These are phyloP conservation scores for Paecilomyces niveus DNA, from an alignment of 2,329 filamentous ascomycete genomes.

Conservation along the genomic window DNA sequence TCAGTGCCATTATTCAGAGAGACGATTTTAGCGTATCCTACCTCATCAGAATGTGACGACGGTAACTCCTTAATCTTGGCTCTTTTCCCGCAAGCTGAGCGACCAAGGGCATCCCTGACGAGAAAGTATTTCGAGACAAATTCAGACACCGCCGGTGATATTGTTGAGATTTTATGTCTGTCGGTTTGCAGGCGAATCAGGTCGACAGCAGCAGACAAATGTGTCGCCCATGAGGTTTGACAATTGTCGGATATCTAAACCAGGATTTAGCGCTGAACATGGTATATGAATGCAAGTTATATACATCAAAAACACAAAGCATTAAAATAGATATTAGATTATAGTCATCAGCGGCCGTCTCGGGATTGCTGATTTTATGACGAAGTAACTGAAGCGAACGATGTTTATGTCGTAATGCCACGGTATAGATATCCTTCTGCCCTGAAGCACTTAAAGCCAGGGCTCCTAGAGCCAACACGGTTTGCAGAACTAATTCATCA, in stretches of 20 bases:
- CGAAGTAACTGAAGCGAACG: slow-evolving; percentile 8
- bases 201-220: slow-evolving; percentile 7
- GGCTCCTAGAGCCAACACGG: slow-evolving; percentile 7
- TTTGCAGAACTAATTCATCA: slow-evolving; percentile 8
- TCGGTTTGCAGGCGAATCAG: slow-evolving; percentile 4
- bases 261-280: background rate
- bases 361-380: slow-evolving; percentile 4
- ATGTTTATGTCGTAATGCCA: slow-evolving; percentile 8
- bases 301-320: slow-evolving; percentile 9
- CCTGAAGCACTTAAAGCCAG: slow-evolving; percentile 3
- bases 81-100: slow-evolving; percentile 8
- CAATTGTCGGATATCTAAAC: slow-evolving; percentile 9
- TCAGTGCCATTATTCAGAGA: background rate
- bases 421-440: slow-evolving; percentile 1
- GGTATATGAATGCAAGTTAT: background rate
- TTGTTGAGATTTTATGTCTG: background rate
- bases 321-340: slow-evolving; percentile 8
- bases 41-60: slow-evolving; percentile 5
- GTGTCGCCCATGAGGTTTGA: slow-evolving; percentile 8
- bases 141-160: slow-evolving; percentile 4
- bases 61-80: slow-evolving; percentile 7
- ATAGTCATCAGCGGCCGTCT: slow-evolving; percentile 6
- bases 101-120: slow-evolving; percentile 9
- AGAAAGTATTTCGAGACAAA: slow-evolving; percentile 9
- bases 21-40: background rate